These are phyloP conservation scores for Adansonia madagascariensis DNA, from an alignment of 441 rosid species.

Conservation along the genomic window DNA sequence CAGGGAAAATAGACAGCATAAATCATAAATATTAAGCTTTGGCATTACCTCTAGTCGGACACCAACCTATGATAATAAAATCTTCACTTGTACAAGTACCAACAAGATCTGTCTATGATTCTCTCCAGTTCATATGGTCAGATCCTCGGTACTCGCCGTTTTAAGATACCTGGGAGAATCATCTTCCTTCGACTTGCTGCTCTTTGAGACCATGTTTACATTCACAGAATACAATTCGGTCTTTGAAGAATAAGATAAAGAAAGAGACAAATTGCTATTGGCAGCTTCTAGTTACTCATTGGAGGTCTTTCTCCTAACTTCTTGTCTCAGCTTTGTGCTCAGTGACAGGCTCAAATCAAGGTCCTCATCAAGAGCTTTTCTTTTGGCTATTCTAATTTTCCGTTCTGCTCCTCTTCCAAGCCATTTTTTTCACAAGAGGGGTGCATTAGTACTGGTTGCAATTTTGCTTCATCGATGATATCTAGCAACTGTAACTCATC, in stretches of 20 bases:
- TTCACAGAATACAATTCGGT: slow-evolving; percentile 35
- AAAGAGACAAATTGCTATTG: slow-evolving; percentile 57
- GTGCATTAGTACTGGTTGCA: slow-evolving; percentile 27
- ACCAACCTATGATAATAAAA: neutral
- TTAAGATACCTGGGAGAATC: slow-evolving; percentile 27
- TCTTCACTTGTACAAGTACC: slow-evolving; percentile 44
- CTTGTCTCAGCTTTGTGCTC: slow-evolving; percentile 38
- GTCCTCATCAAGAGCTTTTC: slow-evolving; percentile 47
- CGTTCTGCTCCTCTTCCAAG: slow-evolving; percentile 30
- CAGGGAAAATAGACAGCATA: neutral
- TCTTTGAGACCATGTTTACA: slow-evolving; percentile 28
- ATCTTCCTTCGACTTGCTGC: slow-evolving; percentile 43
- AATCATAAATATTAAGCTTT: neutral
- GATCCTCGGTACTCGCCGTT: slow-evolving; percentile 45
- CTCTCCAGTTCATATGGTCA: slow-evolving; percentile 38
- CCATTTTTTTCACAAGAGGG: slow-evolving; percentile 12
- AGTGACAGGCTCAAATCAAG: slow-evolving; percentile 71
- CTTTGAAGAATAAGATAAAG: slow-evolving; percentile 47
- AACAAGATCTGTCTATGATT: slow-evolving; percentile 48
- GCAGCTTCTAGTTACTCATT: slow-evolving; percentile 37
- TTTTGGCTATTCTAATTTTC: slow-evolving; percentile 35
- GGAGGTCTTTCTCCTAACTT: slow-evolving; percentile 14
- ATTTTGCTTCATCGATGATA: slow-evolving; percentile 21
- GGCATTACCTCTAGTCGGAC: neutral
- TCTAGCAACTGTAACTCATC: slow-evolving; percentile 2